Conservation (phyloP, 768 basidiomycete genomes). For the Pholiota conissans region DNA sequence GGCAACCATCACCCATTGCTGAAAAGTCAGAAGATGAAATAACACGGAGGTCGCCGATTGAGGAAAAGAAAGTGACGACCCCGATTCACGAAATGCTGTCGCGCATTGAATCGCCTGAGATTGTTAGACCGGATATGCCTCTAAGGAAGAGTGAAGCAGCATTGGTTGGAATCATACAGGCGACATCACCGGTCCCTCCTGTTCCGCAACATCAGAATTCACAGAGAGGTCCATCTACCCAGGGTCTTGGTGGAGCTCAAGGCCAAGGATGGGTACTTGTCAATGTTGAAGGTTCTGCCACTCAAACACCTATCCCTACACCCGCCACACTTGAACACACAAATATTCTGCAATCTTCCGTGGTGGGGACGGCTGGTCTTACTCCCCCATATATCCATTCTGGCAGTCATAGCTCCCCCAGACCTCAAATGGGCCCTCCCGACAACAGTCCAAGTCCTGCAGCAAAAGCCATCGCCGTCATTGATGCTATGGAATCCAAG, state of each 20-base stretch:
- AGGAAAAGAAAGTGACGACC: constrained; percentile 26
- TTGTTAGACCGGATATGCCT: constrained; percentile 41
- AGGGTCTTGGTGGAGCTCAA: constrained; percentile 17
- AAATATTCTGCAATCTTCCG: not conserved
- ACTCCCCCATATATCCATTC: not conserved
- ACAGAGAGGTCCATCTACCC: constrained; percentile 24
- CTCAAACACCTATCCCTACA: not conserved
- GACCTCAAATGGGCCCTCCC: not conserved
- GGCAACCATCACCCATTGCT: constrained; percentile 54
- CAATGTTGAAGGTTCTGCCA: constrained; percentile 48
- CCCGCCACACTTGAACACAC: not conserved
- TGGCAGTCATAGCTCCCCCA: constrained; percentile 1
- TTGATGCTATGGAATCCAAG: constrained; percentile 58
- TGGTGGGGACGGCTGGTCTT: not conserved
- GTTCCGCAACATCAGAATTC: constrained; percentile 18
- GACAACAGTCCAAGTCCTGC: constrained; percentile 35
- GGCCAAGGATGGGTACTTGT: constrained; percentile 67
- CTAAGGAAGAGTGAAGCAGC: constrained; percentile 66
- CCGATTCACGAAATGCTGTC: constrained; percentile 51
- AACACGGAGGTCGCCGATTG: not conserved
- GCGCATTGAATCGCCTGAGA: constrained; percentile 53
- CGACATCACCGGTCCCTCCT: constrained; percentile 27
- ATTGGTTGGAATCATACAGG: constrained; percentile 49
- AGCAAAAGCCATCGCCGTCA: constrained; percentile 63
- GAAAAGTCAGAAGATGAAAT: constrained; percentile 37